phyloP scores from a whole-genome alignment of 2,329 filamentous ascomycete species.

The Hypoxylon sp. region DNA sequence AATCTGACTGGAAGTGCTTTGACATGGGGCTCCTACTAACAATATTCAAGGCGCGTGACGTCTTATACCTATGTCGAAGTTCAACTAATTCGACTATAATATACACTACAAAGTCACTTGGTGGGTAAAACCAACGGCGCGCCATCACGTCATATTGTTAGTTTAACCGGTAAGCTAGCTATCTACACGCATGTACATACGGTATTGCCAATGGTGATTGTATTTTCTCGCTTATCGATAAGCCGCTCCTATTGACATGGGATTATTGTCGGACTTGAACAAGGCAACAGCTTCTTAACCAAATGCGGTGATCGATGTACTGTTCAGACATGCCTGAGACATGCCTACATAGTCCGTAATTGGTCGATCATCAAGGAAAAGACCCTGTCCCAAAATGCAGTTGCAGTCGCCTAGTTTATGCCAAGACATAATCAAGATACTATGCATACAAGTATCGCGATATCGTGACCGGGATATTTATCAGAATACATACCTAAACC shows the following conservation, averaged over 20 bases:
- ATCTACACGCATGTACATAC: background rate
- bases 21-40: background rate
- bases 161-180: background rate
- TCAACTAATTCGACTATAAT: too few relatives aligned
- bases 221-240: constrained; percentile 27
- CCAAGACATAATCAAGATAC: constrained; percentile 39
- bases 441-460: constrained; percentile 21
- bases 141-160: constrained; percentile 13
- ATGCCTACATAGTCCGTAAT: constrained; percentile 16
- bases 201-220: background rate
- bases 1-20: background rate
- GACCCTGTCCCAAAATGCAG: constrained; percentile 29
- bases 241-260: background rate
- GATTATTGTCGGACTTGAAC: background rate
- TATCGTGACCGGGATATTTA: constrained; percentile 17
- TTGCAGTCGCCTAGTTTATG: constrained; percentile 22
- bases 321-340: constrained; percentile 37
- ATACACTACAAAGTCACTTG: too few relatives aligned
- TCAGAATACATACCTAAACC: background rate
- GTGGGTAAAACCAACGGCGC: background rate
- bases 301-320: background rate
- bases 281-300: background rate
- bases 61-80: background rate
- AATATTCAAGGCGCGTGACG: background rate
- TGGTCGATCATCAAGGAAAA: constrained; percentile 27